Evolutionary conservation across 202 grass and related monocot genomes (phyloP), one percentile per base, ranked within the genome.

Genomic region (Musa balbisiana): DNA sequence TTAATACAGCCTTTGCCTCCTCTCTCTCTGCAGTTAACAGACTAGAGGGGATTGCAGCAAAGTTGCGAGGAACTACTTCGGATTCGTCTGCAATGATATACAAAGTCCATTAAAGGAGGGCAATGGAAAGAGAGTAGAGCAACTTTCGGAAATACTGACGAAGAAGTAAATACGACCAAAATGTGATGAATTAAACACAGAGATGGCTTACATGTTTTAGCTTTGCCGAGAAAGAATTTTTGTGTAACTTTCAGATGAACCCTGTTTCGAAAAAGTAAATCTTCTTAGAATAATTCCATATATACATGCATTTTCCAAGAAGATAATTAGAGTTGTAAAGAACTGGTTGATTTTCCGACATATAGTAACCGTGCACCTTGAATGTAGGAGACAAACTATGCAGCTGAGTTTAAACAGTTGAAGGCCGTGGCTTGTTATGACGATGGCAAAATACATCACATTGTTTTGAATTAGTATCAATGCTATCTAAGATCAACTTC

Each of bases 1-100:
- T 89, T 60, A 98, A 77, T 66, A 98, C 91, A 56, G 94, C 94
- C 72, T 98, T 98, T 60, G 88, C 94, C 73, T 98, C 91, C 87
- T 92, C 91, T 82, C 81, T 91, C 79, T 94, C 91, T 13, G 91
- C 86, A 62, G 88, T 85, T 79, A 98, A 82, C 50, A 98, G 81
- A 69, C 90, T 93, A 53, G 88, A 88, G 10, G 77, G 80, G 77
- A 87, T 83, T 73, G 79, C 62, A 0, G 79, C 22, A 63, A 86
- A 84, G 78, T 75, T 78, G 23, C 62, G 21, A 72, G 71, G 52
- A 73, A 82, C 33, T 76, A 79, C 70, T 80, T 72, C 54, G 51
- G 82, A 66, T 79, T 89, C 88, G 84, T 84, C 83, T 49, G 76
- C 71, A 88, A 87, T 84, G 87, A 62, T 65, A 82, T 56, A 22